Evolutionary conservation across 306 rosid genomes (phyloP), one percentile per base, ranked within the genome.

Genomic region (Canavalia ensiformis): DNA sequence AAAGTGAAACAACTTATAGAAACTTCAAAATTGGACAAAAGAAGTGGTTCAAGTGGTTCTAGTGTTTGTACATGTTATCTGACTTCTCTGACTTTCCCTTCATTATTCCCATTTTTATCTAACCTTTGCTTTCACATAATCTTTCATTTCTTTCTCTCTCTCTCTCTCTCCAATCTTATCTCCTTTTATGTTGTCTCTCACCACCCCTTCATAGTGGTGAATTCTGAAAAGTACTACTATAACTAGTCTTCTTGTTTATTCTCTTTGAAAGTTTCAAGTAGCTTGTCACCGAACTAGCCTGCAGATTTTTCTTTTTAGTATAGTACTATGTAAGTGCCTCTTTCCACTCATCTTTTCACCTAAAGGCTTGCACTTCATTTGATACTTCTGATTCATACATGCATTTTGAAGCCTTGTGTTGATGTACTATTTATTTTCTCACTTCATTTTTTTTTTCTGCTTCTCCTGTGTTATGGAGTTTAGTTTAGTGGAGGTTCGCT

Each of bases 301-400:
- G 84, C 84, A 75, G 33, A 68, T 62, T 84, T 65, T 59, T 41
- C 25, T 65, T 74, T 77, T 60, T 34, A 55, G 69, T 81, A 79
- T 86, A 45, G 80, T 71, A 39, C 81, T 84, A 73, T 65, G 88
- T 86, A 86, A 82, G 87, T 76, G 54, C 56, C 85, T 85, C 87
- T 75, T 64, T 62, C 63, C 37, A 29, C 75, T 75, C 67, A 50
- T 73, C 82, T 77, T 60, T 42, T 52, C 81, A 44, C 30, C 62
- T 72, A n/a, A 37, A 72, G 44, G 13, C 65, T 52, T 51, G 42
- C 58, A 83, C 81, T 62, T 54, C 5, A 30, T 54, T 52, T 8
- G 18, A 33, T 70, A 0, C 10, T 73, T 75, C 7, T 73, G 6
- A 3, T 59, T 47, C 34, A 11, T 74, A 37, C 63, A 41, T 66